These are phyloP conservation scores for Botrytis paeoniae DNA, from an alignment of 2,329 filamentous ascomycete species.

Conservation along the genomic window DNA sequence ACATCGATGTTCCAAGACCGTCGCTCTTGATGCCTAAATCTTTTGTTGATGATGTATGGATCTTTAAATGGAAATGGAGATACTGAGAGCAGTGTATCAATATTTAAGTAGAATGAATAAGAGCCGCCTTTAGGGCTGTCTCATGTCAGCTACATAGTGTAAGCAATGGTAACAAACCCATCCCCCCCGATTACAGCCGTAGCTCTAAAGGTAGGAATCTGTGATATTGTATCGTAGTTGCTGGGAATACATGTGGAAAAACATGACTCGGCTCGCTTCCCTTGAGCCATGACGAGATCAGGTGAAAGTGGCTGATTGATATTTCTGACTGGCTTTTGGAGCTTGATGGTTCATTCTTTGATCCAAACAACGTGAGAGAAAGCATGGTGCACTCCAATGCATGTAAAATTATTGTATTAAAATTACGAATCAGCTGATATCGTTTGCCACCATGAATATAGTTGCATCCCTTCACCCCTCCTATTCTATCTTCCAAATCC, in stretches of 20 bases:
- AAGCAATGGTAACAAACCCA: too few relatives aligned
- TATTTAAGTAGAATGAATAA: too few relatives aligned
- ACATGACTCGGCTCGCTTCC: neutral
- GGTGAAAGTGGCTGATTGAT: neutral
- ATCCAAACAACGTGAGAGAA: neutral
- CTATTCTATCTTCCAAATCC: neutral
- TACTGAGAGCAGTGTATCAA: too few relatives aligned
- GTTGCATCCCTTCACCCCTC: neutral
- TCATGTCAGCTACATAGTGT: too few relatives aligned
- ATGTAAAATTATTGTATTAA: neutral
- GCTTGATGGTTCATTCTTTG: neutral
- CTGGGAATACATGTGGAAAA: neutral
- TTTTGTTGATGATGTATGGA: too few relatives aligned
- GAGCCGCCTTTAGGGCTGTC: too few relatives aligned
- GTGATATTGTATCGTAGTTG: neutral
- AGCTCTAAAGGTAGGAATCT: too few relatives aligned
- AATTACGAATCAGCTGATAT: neutral
- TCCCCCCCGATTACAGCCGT: too few relatives aligned
- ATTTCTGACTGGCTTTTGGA: neutral
- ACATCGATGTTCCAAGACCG: too few relatives aligned
- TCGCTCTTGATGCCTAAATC: too few relatives aligned
- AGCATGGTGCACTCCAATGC: neutral
- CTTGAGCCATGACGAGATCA: neutral
- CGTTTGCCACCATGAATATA: neutral
- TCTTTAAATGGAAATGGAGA: too few relatives aligned